Evolutionary conservation across 2,329 filamentous ascomycete genomes (phyloP), one percentile per base, ranked within the genome.

Genomic region (Aplosporella prunicola): DNA sequence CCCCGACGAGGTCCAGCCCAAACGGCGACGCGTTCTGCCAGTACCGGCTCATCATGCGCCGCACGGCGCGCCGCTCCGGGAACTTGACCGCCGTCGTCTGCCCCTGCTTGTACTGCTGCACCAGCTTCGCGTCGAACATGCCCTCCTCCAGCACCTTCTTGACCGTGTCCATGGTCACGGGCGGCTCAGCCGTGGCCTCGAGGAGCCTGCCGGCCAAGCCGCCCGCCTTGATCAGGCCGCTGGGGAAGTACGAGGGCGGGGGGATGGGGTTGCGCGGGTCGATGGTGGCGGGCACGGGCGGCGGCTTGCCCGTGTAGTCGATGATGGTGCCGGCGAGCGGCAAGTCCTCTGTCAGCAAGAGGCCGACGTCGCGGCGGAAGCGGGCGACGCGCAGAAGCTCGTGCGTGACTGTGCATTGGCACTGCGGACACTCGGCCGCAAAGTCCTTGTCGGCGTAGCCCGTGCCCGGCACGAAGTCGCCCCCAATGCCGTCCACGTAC

Each of bases 311-410:
- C 1, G 58, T 53, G 0, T 68, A 52, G 7, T 74, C 64, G 6
- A 85, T 63, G 4, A 85, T 53, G 0, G 81, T 86, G 1, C 82
- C 81, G 0, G 79, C 76, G 65, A 88, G 74, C 0, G 80, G 76
- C 2, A 60, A 51, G 10, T 64, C 47, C 3, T 65, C 47, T 3
- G 56, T 42, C 3, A 74, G 47, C 0, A 84, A 62, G 0, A 50
- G 49, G 16, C 65, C 52, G 5, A 71, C 56, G 47, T 87, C 80
- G 10, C 53, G 57, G 32, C 65, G 61, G 47, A 86, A 83, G 45
- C 78, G 81, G 28, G 57, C 64, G 2, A 78, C 68, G n/a, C 71
- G 67, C 1, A 87, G 65, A 2, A 65, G 59, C 31, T 80, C 69
- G 46, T 78, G 75, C 5, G 64, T 68, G 44, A 82, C 63, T 1